Percentiles rank a stretch among this genome's conserved stretches.
Conservation (phyloP, 2,329 filamentous ascomycete species). For the Aphanocladium album region DNA sequence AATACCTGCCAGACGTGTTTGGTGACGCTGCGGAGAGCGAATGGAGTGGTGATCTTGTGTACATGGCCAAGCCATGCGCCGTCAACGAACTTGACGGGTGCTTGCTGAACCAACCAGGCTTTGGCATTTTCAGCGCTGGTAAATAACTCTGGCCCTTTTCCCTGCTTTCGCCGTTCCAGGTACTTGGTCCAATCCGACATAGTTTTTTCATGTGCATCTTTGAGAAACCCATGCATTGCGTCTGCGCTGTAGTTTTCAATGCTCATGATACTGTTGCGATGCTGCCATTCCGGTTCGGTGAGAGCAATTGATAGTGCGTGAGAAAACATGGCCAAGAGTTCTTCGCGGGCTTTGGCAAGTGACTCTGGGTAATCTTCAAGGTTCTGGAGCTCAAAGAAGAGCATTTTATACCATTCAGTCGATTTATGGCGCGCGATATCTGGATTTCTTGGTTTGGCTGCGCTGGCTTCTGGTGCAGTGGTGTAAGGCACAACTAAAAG, state of each 20-base stretch:
- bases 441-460: neutral
- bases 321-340: slow-evolving; percentile 16
- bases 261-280: neutral
- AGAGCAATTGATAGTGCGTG: neutral
- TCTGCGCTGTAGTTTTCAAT: neutral
- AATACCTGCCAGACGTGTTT: slow-evolving; percentile 1
- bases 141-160: neutral
- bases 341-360: slow-evolving; percentile 11
- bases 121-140: neutral
- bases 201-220: neutral
- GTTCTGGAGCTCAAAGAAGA: slow-evolving; percentile 18
- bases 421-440: neutral
- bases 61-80: slow-evolving; percentile 12
- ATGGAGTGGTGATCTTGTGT: neutral
- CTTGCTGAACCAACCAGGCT: neutral
- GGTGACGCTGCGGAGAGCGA: neutral
- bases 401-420: neutral
- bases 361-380: slow-evolving; percentile 15
- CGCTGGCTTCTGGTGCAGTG: neutral
- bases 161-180: neutral
- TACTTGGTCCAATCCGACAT: neutral
- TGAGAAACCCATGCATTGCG: neutral
- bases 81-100: slow-evolving; percentile 15
- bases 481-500: no score
- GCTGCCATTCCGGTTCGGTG: neutral